Evolutionary conservation across 1,284 basidiomycete species (phyloP).

Genomic region (Caloboletus firmus): DNA sequence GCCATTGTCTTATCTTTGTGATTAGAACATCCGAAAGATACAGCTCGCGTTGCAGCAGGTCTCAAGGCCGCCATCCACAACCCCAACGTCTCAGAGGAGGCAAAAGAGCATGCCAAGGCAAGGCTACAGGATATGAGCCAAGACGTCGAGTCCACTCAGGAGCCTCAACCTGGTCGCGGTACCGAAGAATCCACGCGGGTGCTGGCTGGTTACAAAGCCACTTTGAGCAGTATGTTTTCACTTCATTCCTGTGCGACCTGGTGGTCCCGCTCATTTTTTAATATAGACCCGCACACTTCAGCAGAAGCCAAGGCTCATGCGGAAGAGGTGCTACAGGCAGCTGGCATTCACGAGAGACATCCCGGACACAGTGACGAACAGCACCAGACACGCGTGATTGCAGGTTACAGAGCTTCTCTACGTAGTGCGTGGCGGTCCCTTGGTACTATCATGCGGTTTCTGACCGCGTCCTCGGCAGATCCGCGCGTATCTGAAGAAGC

Average conservation of each 20-base stretch:
- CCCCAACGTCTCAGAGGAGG: constrained; percentile 52
- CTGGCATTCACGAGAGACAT: constrained; percentile 34
- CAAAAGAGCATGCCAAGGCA: constrained; percentile 47
- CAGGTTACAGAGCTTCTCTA: constrained; percentile 51
- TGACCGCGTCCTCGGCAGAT: constrained; percentile 29
- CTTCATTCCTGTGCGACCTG: not conserved
- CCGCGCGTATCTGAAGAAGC: constrained; percentile 46
- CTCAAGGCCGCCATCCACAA: constrained; percentile 57
- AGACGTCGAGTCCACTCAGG: constrained; percentile 13
- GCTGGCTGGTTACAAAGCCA: constrained; percentile 54
- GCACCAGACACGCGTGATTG: constrained; percentile 42
- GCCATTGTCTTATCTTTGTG: not conserved
- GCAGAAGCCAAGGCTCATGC: constrained; percentile 52
- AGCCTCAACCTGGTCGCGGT: constrained; percentile 1
- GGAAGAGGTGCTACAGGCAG: constrained; percentile 42
- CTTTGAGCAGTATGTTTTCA: constrained; percentile 42
- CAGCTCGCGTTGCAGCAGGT: constrained; percentile 48
- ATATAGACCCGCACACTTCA: constrained; percentile 42
- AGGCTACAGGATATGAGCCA: constrained; percentile 44
- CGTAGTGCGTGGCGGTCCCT: constrained; percentile 36
- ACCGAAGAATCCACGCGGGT: constrained; percentile 34
- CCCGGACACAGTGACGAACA: constrained; percentile 38
- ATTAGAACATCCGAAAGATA: constrained; percentile 37
- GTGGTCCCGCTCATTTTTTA: not conserved
- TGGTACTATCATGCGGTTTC: not conserved